Evolutionary conservation across 106 monocot species (phyloP).

Genomic region (Apostasia shenzhenica): DNA sequence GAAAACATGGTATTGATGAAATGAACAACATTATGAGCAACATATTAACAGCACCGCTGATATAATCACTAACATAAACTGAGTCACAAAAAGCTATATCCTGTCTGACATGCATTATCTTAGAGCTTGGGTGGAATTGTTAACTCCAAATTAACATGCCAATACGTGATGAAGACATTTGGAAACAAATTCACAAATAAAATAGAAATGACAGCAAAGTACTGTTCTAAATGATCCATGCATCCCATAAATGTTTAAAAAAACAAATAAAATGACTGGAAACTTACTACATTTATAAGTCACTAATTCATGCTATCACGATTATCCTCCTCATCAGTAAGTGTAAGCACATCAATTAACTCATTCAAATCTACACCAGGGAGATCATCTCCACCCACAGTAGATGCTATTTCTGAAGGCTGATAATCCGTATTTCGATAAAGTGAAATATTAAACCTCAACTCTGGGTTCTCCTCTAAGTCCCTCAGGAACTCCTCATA

Average conservation of each 20-base stretch:
- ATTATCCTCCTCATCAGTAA: constrained; percentile 24
- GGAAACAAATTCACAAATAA: too few relatives aligned
- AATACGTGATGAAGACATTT: too few relatives aligned
- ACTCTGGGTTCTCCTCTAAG: constrained; percentile 69
- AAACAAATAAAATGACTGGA: not conserved
- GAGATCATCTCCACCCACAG: constrained; percentile 48
- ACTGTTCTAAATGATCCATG: too few relatives aligned
- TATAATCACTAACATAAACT: too few relatives aligned
- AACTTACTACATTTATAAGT: constrained; percentile 6
- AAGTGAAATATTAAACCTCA: constrained; percentile 58
- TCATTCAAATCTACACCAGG: constrained; percentile 56
- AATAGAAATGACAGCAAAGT: too few relatives aligned
- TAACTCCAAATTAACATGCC: too few relatives aligned
- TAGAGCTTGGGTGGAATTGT: too few relatives aligned
- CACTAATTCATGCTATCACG: constrained; percentile 26
- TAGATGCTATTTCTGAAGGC: constrained; percentile 66
- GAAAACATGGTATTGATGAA: too few relatives aligned
- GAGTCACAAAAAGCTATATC: too few relatives aligned
- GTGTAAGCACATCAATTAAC: constrained; percentile 58
- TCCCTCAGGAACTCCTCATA: constrained; percentile 73
- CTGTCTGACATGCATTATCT: too few relatives aligned
- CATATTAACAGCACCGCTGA: too few relatives aligned
- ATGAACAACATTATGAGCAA: too few relatives aligned
- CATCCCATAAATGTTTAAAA: not conserved
- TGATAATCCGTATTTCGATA: constrained; percentile 62